These are phyloP conservation scores for Aspergillus ibericus DNA, from an alignment of 2,329 filamentous ascomycete genomes.

Conservation along the genomic window DNA sequence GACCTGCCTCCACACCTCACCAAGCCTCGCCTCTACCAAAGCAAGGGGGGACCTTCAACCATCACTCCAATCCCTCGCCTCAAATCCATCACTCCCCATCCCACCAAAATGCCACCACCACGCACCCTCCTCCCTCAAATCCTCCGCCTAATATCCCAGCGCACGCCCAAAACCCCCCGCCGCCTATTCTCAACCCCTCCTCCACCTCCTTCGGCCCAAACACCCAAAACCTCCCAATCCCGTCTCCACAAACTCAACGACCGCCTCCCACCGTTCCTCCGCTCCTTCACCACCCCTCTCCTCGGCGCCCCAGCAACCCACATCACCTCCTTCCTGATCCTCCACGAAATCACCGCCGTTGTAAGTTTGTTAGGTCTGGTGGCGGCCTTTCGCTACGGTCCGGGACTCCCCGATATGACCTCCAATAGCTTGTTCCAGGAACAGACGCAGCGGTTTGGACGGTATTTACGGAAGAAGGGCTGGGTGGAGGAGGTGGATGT, in stretches of 20 bases:
- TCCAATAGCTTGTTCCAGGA: slow-evolving; percentile 47
- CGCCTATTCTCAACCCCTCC: slow-evolving; percentile 19
- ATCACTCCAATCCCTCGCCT: too few relatives aligned
- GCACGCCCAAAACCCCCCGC: slow-evolving; percentile 19
- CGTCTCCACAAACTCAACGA: slow-evolving; percentile 39
- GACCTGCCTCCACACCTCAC: too few relatives aligned
- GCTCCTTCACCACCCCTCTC: slow-evolving; percentile 67
- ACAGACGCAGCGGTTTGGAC: slow-evolving; percentile 72
- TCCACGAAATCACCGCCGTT: slow-evolving; percentile 90
- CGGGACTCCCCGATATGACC: slow-evolving; percentile 64
- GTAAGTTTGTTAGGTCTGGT: slow-evolving; percentile 75
- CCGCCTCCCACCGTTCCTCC: slow-evolving; percentile 66
- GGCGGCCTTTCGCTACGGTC: slow-evolving; percentile 74
- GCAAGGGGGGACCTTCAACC: too few relatives aligned
- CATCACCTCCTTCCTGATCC: slow-evolving; percentile 78
- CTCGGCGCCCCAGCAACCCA: slow-evolving; percentile 77
- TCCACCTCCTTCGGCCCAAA: neutral
- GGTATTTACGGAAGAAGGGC: slow-evolving; percentile 73
- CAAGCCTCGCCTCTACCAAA: too few relatives aligned
- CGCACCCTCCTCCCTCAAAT: neutral
- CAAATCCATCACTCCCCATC: too few relatives aligned
- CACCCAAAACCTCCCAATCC: slow-evolving; percentile 28
- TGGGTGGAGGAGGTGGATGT: slow-evolving; percentile 64
- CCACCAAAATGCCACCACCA: neutral
- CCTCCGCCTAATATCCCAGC: slow-evolving; percentile 12